Conservation (phyloP, 805 yeast genomes). For the Yamadazyma phyllophila region DNA sequence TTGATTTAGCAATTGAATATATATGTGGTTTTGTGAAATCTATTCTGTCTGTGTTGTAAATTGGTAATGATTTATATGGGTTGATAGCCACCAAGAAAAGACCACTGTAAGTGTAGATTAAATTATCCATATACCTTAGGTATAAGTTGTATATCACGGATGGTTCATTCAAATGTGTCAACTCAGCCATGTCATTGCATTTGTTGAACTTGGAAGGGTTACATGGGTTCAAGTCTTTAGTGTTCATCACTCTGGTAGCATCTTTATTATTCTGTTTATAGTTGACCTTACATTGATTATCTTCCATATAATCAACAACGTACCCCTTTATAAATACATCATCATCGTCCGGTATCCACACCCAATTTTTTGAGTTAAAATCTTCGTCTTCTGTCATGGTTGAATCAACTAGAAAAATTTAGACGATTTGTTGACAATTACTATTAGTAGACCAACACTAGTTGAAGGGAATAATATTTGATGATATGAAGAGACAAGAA, state of each 20-base stretch:
- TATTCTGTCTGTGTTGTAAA: slow-evolving; percentile 62
- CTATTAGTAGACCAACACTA: background rate
- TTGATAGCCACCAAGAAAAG: slow-evolving; percentile 92
- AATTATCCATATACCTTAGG: slow-evolving; percentile 71
- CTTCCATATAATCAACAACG: slow-evolving; percentile 43
- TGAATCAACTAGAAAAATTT: background rate
- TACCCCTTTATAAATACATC: slow-evolving; percentile 61
- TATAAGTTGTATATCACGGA: slow-evolving; percentile 86
- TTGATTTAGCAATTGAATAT: slow-evolving; percentile 79
- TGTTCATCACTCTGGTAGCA: slow-evolving; percentile 42
- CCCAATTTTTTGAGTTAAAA: slow-evolving; percentile 54
- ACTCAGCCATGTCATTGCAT: slow-evolving; percentile 92
- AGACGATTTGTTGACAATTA: background rate
- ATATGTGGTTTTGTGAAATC: slow-evolving; percentile 69
- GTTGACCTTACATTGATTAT: slow-evolving; percentile 36
- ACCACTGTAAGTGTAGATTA: slow-evolving; percentile 93
- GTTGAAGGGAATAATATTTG: background rate
- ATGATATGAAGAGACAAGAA: too few species aligned
- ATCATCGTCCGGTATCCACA: slow-evolving; percentile 70
- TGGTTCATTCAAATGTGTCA: slow-evolving; percentile 92
- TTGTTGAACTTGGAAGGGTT: slow-evolving; percentile 90
- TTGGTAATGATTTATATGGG: slow-evolving; percentile 76
- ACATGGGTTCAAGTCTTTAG: slow-evolving; percentile 54
- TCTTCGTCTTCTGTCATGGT: slow-evolving; percentile 25
- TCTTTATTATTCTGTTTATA: slow-evolving; percentile 40